Conservation (phyloP, 2,329 filamentous ascomycete genomes). For the Plenodomus tracheiphilus region DNA sequence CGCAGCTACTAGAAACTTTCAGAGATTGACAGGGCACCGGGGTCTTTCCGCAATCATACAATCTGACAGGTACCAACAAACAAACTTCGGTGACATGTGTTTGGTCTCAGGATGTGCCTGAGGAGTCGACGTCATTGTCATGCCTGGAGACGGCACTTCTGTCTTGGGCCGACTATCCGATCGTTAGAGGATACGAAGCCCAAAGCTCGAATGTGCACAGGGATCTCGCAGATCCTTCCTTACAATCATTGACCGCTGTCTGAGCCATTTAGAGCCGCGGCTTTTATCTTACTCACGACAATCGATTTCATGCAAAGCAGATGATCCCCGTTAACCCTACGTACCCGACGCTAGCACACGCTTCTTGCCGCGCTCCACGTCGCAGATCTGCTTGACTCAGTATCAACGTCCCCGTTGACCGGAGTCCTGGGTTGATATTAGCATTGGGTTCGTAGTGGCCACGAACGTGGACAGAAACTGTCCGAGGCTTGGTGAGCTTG, state of each 20-base stretch:
- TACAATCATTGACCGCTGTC: no score
- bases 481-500: no score
- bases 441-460: neutral
- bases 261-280: neutral
- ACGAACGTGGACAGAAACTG: no score
- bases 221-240: no score
- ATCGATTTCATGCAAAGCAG: neutral
- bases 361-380: constrained; percentile 8
- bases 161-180: no score
- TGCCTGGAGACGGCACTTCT: no score
- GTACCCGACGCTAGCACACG: constrained; percentile 1
- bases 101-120: no score
- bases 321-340: neutral
- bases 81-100: no score
- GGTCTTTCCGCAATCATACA: neutral
- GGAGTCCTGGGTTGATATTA: neutral
- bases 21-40: neutral
- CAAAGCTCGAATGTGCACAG: neutral
- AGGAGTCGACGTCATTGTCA: no score
- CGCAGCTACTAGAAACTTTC: neutral
- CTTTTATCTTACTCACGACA: neutral
- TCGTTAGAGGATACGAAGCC: no score
- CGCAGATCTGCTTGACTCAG: constrained; percentile 5
- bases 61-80: neutral
- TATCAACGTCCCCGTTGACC: constrained; percentile 1